Evolutionary conservation across 1,284 basidiomycete genomes (phyloP), one percentile per base, ranked within the genome.

Genomic region (Veloboletus limbatus): DNA sequence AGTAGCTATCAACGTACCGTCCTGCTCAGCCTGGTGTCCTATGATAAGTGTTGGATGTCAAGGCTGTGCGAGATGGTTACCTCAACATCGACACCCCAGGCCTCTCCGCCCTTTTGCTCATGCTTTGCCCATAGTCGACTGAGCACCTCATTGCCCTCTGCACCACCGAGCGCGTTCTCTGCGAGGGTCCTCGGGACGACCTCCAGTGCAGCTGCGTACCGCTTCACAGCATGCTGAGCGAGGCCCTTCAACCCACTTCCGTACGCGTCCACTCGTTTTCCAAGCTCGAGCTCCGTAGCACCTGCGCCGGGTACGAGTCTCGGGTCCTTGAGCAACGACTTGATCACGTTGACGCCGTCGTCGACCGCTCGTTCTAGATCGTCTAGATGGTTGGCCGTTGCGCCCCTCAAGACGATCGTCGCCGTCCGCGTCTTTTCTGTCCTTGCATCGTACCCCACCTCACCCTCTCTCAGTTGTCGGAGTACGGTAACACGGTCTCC

Each of bases 401-500:
- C 96, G 5, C 97, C 97, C n/a, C 94, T 82, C 26, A 97, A 74
- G n/a, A 97, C 91, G 65, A 97, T 88, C 18, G 94, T 97, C 27
- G 94, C 88, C 27, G 92, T 97, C 35, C 83, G 76, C 18, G 88
- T 88, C 68, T 82, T 85, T 65, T 92, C 76, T 20, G 69, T 57
- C n/a, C 65, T 56, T 0, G 76, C 61, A 59, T 81, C 73, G 53
- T 78, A 85, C 17, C 80, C 82, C 1, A 67, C 66, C 22, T 89
- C 85, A 24, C 75, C 78, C 14, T 72, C 71, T 5, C 68, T 59
- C n/a, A 89, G 79, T 68, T 99, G 97, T 34, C 96, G 80, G 56
- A 99, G 82, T 0, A 99, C 95, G 2, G 95, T 98, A 28, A 98
- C 97, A 40, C 96, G 86, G 71, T 99, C 97, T 6, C 97, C 97